These are phyloP conservation scores for Boletus sp. DNA, from an alignment of 1,284 basidiomycete species.

Conservation along the genomic window DNA sequence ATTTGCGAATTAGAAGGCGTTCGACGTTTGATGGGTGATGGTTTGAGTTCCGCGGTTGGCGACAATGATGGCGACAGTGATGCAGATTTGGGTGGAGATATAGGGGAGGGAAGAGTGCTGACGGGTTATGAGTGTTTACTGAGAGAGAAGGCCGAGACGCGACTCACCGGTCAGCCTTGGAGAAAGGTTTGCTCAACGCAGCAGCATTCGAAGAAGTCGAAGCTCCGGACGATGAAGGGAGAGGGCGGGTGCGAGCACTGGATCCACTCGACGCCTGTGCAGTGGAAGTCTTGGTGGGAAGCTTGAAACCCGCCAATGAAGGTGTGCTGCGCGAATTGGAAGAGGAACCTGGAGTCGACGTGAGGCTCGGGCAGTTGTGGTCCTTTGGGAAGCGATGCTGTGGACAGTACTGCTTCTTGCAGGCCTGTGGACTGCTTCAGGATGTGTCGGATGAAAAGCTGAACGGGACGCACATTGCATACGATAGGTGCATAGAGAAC, in stretches of 20 bases:
- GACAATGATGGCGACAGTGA: constrained; percentile 9
- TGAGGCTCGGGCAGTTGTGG: constrained; percentile 48
- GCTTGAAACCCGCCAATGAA: constrained; percentile 9
- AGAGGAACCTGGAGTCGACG: constrained; percentile 17
- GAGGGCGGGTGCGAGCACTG: constrained; percentile 8
- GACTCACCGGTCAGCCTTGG: constrained; percentile 68
- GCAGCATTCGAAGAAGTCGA: constrained; percentile 14
- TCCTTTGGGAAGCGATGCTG: constrained; percentile 69
- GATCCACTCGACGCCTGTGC: constrained; percentile 8
- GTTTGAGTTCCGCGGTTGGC: constrained; percentile 9
- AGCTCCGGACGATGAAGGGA: constrained; percentile 14
- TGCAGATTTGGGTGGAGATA: constrained; percentile 15
- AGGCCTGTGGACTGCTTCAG: constrained; percentile 44
- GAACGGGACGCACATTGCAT: constrained; percentile 54
- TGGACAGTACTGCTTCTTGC: constrained; percentile 66
- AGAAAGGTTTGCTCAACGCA: constrained; percentile 47
- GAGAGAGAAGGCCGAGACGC: constrained; percentile 26
- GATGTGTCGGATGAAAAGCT: background rate
- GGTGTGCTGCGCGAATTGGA: constrained; percentile 13
- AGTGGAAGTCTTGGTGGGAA: constrained; percentile 3
- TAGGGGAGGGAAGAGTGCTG: constrained; percentile 40
- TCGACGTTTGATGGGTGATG: constrained; percentile 11
- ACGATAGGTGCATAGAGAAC: constrained; percentile 66
- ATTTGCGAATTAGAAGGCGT: constrained; percentile 26
- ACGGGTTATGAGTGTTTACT: constrained; percentile 66